phyloP scores from a whole-genome alignment of 2,329 filamentous ascomycete species.

The Arthroderma uncinatum region DNA sequence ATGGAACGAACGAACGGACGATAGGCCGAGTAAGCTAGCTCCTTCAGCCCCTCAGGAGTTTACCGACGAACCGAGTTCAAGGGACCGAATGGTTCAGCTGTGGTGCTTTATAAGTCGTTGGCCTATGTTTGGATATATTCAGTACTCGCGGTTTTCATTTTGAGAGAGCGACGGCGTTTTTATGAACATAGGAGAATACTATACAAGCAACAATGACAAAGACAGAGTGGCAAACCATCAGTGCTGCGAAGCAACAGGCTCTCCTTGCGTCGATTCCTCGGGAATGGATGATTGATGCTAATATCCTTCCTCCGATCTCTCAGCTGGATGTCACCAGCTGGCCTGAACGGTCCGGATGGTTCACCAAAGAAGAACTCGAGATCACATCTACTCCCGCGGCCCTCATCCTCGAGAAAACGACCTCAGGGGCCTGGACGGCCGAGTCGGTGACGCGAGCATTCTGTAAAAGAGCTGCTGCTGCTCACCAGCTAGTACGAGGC shows the following conservation, averaged over 20 bases:
- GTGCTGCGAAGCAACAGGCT: conserved; percentile 30
- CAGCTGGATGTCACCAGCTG: conserved; percentile 13
- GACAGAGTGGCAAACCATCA: conserved; percentile 23
- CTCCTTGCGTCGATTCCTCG: conserved; percentile 29
- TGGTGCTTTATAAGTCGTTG: no score
- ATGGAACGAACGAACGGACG: not conserved
- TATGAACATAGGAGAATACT: no score
- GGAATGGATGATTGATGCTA: conserved; percentile 29
- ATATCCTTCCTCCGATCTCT: conserved; percentile 11
- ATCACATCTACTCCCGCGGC: conserved; percentile 12
- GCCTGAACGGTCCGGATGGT: conserved; percentile 15
- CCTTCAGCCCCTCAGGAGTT: not conserved
- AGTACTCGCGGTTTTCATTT: no score
- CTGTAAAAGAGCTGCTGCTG: conserved; percentile 30
- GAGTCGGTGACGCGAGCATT: conserved; percentile 23
- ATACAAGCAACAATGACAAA: conserved; percentile 7
- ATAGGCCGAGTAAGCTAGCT: not conserved
- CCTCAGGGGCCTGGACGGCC: conserved; percentile 15
- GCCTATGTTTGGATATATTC: no score
- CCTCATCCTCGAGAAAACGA: conserved; percentile 13
- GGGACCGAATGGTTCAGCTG: no score
- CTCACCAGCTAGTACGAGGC: conserved; percentile 23
- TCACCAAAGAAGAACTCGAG: conserved; percentile 13
- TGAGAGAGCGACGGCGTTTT: no score
- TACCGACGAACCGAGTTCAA: not conserved